Conservation (phyloP, 345 rosid genomes). For the Pugionium cornutum region DNA sequence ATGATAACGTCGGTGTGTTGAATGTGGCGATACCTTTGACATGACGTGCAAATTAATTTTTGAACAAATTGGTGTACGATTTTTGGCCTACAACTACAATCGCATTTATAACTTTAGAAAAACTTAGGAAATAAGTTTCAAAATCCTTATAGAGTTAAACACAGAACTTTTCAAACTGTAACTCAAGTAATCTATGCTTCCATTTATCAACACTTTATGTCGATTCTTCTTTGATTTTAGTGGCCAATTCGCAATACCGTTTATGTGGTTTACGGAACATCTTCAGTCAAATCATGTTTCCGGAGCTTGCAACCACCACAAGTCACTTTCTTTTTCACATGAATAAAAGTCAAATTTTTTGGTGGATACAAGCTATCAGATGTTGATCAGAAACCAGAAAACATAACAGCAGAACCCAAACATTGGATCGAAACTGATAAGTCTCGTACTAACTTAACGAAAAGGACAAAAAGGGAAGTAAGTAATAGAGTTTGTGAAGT, state of each 20-base stretch:
- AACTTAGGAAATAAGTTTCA: not conserved
- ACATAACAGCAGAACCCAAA: no score
- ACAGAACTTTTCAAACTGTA: not conserved
- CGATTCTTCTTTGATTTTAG: slow-evolving; percentile 12
- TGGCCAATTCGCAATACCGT: slow-evolving; percentile 4
- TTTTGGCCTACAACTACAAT: not conserved
- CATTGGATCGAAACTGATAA: no score
- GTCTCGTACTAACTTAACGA: no score
- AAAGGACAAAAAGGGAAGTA: slow-evolving; percentile 2
- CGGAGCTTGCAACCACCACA: no score
- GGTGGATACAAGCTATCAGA: slow-evolving; percentile 13
- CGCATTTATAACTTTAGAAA: not conserved
- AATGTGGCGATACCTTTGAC: slow-evolving; percentile 9
- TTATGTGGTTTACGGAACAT: slow-evolving; percentile 5
- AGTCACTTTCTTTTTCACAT: no score
- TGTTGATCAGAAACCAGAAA: not conserved
- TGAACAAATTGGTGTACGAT: not conserved
- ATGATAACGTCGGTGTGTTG: slow-evolving; percentile 26
- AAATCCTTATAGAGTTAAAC: not conserved
- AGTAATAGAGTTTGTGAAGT: slow-evolving; percentile 1
- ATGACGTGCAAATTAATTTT: slow-evolving; percentile 16
- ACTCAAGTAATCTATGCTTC: not conserved
- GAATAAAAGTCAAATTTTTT: not conserved
- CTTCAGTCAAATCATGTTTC: not conserved
- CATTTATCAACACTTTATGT: slow-evolving; percentile 14